Evolutionary conservation across 169 alveolate genomes (phyloP), one percentile per base, ranked within the genome.

Genomic region (Cardiosporidium cionae): DNA sequence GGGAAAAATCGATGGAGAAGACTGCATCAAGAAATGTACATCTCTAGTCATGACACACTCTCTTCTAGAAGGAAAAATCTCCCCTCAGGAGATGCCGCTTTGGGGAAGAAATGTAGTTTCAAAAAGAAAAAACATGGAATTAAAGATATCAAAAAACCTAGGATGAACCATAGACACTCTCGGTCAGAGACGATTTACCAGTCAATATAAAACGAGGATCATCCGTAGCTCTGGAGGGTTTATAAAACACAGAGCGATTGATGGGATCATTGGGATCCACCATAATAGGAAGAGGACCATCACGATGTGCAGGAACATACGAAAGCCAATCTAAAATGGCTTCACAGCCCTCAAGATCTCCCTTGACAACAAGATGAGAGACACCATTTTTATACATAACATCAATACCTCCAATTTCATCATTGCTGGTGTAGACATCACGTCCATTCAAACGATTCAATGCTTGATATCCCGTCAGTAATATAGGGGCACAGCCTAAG

Each of bases 321-420:
- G 90, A 81, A 44, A 86, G 74, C 92, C 92, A 86, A 54, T 82
- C 79, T 33, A 86, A 74, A 54, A 86, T 81, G 52, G 76, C 87
- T 65, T 82, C 85, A 27, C 88, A 82, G 33, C 92, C 92, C 53
- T 86, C 90, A 28, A 82, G 72, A 58, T 86, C 92, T 53, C 80
- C 87, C 52, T 70, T 69, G 22, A 29, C 23, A 4, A 9, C 7
- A 6, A 16, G 37, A 9, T 58, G 37, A 4, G 37, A 4, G 5
- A 29, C 4, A 6, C 68, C 4, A 58, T 9, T 9, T 9, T n/a
- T n/a, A n/a, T n/a, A n/a, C n/a, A n/a, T n/a, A n/a, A n/a, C n/a
- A n/a, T n/a, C 86, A 2, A 79, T 78, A 22, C 91, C 91, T n/a
- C 91, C 91, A 31, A 86, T 70, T 53, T 86, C 90, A 53, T 86